phyloP scores from a whole-genome alignment of 371 early-diverging fungal species.

The Syncephalastrum contaminatum region DNA sequence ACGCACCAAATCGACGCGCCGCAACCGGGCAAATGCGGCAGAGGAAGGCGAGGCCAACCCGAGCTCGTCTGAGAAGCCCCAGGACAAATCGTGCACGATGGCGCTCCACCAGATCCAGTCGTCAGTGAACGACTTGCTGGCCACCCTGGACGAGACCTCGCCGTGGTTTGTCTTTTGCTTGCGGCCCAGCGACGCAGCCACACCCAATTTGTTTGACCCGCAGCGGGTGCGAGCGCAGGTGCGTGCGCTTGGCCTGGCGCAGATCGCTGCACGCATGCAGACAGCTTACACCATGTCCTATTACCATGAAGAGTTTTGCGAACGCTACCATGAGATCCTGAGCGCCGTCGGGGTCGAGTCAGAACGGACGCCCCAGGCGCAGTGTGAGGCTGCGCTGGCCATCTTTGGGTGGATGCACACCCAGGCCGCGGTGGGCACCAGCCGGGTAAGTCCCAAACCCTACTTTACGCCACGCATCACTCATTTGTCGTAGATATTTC shows the following conservation, averaged over 20 bases:
- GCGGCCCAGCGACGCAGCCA: slow-evolving; percentile 64
- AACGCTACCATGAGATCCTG: slow-evolving; percentile 62
- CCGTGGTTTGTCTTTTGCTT: slow-evolving; percentile 90
- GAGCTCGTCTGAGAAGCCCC: slow-evolving; percentile 12
- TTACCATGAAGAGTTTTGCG: slow-evolving; percentile 59
- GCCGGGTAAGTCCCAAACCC: slow-evolving; percentile 34
- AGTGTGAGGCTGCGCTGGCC: slow-evolving; percentile 61
- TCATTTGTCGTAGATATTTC: slow-evolving; percentile 48
- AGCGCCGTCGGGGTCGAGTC: slow-evolving; percentile 42
- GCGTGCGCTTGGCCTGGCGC: slow-evolving; percentile 52
- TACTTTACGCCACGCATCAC: background rate
- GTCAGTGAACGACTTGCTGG: slow-evolving; percentile 77
- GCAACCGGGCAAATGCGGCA: slow-evolving; percentile 8
- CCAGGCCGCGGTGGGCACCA: slow-evolving; percentile 73
- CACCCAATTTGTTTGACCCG: slow-evolving; percentile 61
- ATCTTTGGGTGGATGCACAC: slow-evolving; percentile 64
- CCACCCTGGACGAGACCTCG: slow-evolving; percentile 78
- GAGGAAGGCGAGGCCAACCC: slow-evolving; percentile 8
- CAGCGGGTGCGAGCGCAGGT: slow-evolving; percentile 67
- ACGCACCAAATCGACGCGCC: slow-evolving; percentile 34
- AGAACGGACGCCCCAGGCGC: slow-evolving; percentile 27
- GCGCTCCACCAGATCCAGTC: slow-evolving; percentile 67
- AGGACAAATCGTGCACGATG: slow-evolving; percentile 20
- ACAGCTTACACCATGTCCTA: slow-evolving; percentile 58
- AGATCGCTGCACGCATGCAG: slow-evolving; percentile 53